These are phyloP conservation scores for Yarrowia sp. DNA, from an alignment of 805 yeast genomes.

Conservation along the genomic window DNA sequence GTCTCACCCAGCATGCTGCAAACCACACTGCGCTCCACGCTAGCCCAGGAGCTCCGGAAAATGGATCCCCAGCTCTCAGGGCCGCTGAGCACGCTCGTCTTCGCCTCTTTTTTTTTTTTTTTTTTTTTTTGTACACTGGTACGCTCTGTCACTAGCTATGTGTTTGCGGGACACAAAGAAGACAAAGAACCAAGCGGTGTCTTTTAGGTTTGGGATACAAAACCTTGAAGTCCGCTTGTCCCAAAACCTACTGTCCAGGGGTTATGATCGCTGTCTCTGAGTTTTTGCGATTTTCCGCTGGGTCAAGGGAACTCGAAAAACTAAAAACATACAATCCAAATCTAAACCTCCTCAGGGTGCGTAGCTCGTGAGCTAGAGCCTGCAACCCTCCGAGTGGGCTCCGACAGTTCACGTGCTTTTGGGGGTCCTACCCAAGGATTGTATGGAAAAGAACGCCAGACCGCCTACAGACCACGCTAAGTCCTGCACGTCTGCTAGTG, in stretches of 20 bases:
- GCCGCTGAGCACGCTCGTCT: too few relatives aligned
- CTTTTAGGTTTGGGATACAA: not conserved
- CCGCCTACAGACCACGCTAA: too few relatives aligned
- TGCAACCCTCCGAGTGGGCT: not conserved
- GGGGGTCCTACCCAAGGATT: not conserved
- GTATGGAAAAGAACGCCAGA: not conserved
- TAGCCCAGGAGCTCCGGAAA: too few relatives aligned
- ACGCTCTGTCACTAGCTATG: too few relatives aligned
- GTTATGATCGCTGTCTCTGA: not conserved
- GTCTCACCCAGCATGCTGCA: not conserved
- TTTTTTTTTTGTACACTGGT: too few relatives aligned
- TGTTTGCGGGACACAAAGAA: not conserved
- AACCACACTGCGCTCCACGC: too few relatives aligned
- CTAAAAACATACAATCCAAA: not conserved
- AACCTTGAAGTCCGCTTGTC: not conserved
- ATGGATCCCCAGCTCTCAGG: too few relatives aligned
- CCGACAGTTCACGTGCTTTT: conserved; percentile 6
- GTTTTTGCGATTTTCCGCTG: too few relatives aligned
- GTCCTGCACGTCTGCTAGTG: too few relatives aligned
- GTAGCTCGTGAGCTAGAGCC: not conserved
- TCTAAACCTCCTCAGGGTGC: not conserved
- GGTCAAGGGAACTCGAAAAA: not conserved
- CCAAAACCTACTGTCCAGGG: conserved; percentile 2
- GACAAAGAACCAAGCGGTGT: not conserved
- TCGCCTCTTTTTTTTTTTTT: too few relatives aligned